A percentile compares a stretch with the other conserved stretches of the same genome.
These are phyloP conservation scores for Pleurotus giganteus DNA, from an alignment of 768 basidiomycete species.

Conservation along the genomic window DNA sequence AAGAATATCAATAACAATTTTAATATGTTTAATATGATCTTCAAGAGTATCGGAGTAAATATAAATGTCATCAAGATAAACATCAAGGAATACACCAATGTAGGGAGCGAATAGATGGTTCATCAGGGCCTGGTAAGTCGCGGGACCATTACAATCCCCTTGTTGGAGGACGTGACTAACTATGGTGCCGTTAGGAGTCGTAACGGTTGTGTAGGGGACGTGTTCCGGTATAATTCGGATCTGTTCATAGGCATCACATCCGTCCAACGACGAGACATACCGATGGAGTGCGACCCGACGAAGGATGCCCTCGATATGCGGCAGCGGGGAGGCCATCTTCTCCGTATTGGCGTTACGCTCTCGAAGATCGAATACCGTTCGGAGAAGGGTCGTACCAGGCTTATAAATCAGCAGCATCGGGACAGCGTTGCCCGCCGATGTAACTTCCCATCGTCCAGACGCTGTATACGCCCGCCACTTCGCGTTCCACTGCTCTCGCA, in stretches of 20 bases:
- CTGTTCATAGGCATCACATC: slow-evolving; percentile 41
- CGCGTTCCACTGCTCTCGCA: slow-evolving; percentile 15
- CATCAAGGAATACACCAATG: slow-evolving; percentile 25
- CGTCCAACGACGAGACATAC: slow-evolving; percentile 32
- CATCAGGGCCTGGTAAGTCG: slow-evolving; percentile 34
- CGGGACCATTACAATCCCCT: slow-evolving; percentile 29
- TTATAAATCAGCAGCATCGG: slow-evolving; percentile 25
- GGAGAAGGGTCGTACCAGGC: slow-evolving; percentile 22
- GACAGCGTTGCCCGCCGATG: slow-evolving; percentile 1
- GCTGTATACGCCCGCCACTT: too few relatives aligned
- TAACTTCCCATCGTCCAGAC: too few relatives aligned
- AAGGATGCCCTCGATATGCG: slow-evolving; percentile 37
- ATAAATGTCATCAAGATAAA: slow-evolving; percentile 34
- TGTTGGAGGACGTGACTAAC: slow-evolving; percentile 25
- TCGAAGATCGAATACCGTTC: slow-evolving; percentile 33
- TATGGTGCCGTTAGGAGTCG: slow-evolving; percentile 28
- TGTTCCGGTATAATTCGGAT: slow-evolving; percentile 23
- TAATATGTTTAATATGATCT: too few relatives aligned
- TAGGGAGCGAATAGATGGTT: slow-evolving; percentile 26
- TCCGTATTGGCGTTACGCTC: too few relatives aligned
- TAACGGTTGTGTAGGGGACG: slow-evolving; percentile 19
- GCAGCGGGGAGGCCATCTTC: slow-evolving; percentile 34
- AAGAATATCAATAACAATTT: slow-evolving; percentile 24
- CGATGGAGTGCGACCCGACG: slow-evolving; percentile 23
- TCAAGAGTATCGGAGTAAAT: too few relatives aligned